Base-by-base conservation (phyloP, 148 eudicot species). In the Vaccinium macrocarpon region DNA sequence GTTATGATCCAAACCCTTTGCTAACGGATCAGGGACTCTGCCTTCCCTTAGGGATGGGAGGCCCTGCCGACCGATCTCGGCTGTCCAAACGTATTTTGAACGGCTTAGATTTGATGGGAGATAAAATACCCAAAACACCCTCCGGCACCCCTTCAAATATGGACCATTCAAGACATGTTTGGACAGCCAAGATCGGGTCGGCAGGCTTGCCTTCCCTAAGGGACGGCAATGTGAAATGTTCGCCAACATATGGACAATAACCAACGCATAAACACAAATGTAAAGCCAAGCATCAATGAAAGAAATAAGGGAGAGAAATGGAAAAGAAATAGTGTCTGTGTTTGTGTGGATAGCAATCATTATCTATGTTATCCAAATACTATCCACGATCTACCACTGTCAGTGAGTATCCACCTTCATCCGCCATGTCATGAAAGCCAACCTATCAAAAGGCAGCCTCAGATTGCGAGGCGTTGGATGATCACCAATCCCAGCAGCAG, bases 361-460 rank as follows among this genome's bases (percentile, higher is more conserved):
- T 42, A 9, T 19, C 2, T 46, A 8, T 35, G 76, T 35, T 71
- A 71, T 71, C 62, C 38, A 53, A 32, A 59, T 7, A 29, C 35
- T 11, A 66, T 66, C 72, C 72, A 6, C 38, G 35, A 66, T 66
- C 72, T 68, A 68, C 4, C 3, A 68, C 5, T 3, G 32, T 29
- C 1, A 79, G 7, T 0, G 46, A 32, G 35, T 23, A 13, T 51
- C 82, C 79, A 76, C 56, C 16, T 71, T 80, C 51, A 85, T 85
- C 87, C 56, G 84, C 87, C 89, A 88, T 70, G 78, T 83, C 71
- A 85, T 4, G 56, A 27, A 21, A 19, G 5, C 49, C 29, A 50
- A 1, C 93, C 89, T 18, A 91, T 91, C 61, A 84, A 8, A 85
- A 48, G 2, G 2, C 81, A 5, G 71, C 80, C 85, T 88, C 74